Base-by-base conservation (phyloP, 1,284 basidiomycete genomes). In the Neolentinus lepideus region DNA sequence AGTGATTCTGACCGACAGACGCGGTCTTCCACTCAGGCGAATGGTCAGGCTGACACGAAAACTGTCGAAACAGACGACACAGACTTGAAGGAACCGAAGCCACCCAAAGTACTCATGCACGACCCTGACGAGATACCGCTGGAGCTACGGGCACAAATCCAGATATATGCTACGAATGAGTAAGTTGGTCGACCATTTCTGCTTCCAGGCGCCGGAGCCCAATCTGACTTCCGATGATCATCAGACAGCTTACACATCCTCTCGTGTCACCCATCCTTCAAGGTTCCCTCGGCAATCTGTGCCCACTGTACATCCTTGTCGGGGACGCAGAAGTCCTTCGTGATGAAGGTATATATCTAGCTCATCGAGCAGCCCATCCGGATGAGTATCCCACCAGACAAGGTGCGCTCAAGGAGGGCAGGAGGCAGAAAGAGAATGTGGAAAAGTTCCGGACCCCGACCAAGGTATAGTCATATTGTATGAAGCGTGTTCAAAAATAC, bases 361-460 rank as follows among this genome's bases (percentile, higher is more conserved):
- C 92, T 0, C 92, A 94, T 69, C 87, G 90, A 58, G 91, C 92
- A 0, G 90, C 92, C 0, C 74, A 88, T 64, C 92, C 92, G 0
- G 75, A 79, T 0, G 67, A 80, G 31, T 91, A 85, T 63, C 90
- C 90, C 0, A 70, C 84, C 0, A 72, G 85, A 31, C 72, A 77
- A 9, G 84, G 85, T 27, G 74, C 85, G 0, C 67, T 83, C 6
- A 66, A 69, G 29, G 74, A 76, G 22, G 72, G 71, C 3, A 62
- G 61, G 21, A 67, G 83, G n/a, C 81, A 83, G 65, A 69, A 68
- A 59, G 77, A 79, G 56, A 83, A 83, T 58, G 73, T 66, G 10
- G 72, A 78, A 47, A 78, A 75, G 51, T 84, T 83, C 64, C 81
- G 70, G 21, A 73, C 64, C 2, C 88, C 91, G 0, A 94, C 92